A percentile compares a stretch with the other conserved stretches of the same genome.
Conservation (phyloP, 2,329 filamentous ascomycete species). For the Ambrosiella cleistominuta region DNA sequence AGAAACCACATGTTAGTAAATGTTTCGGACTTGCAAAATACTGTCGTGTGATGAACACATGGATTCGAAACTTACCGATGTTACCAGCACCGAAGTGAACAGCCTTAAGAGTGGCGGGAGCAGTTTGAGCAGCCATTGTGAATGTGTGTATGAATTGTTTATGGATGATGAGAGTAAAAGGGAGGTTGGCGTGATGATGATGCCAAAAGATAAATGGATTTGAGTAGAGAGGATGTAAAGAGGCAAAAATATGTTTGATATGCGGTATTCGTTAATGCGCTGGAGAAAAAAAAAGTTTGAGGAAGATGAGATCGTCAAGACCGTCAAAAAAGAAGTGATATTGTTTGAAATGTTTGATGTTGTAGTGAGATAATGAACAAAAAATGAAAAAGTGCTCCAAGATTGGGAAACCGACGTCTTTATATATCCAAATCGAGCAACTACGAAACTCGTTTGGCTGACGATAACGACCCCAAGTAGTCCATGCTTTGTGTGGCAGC, state of each 20-base stretch:
- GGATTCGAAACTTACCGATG: constrained; percentile 37
- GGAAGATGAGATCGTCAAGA: constrained; percentile 2
- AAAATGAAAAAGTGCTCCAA: not conserved
- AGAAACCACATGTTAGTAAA: constrained; percentile 1
- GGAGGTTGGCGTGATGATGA: not conserved
- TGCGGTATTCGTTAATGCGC: not conserved
- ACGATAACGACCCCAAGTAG: constrained; percentile 6
- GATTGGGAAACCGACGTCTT: constrained; percentile 1
- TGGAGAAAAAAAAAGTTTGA: not conserved
- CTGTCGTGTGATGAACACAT: not conserved
- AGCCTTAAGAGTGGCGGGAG: constrained; percentile 38
- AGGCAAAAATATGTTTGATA: not conserved
- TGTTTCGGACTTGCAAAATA: not conserved
- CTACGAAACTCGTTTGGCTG: constrained; percentile 1
- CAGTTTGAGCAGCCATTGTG: constrained; percentile 12
- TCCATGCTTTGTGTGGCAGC: not conserved
- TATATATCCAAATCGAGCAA: constrained; percentile 10
- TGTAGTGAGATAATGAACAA: constrained; percentile 2
- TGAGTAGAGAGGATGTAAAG: not conserved
- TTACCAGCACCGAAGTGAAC: constrained; percentile 78
- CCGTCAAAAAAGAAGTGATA: not conserved
- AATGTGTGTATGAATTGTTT: constrained; percentile 14
- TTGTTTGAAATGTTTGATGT: not conserved
- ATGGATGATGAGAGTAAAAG: constrained; percentile 1
- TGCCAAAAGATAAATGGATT: not conserved